These are phyloP conservation scores for Thalassia testudinum DNA, from an alignment of 116 monocot genomes.

Conservation along the genomic window DNA sequence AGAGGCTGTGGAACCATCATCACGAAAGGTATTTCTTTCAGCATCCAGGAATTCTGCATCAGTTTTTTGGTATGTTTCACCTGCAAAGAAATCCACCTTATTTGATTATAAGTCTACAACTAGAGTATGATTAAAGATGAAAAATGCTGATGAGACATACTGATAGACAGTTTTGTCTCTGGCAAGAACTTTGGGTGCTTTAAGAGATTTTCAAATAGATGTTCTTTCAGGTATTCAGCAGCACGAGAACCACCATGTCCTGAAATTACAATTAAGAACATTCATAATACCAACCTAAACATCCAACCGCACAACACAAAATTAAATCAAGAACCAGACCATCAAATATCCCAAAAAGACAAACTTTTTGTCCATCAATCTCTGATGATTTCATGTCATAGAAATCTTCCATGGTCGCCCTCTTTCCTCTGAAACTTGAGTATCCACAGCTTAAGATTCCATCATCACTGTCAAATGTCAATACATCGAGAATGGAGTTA, in stretches of 20 bases:
- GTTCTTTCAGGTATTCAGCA: constrained; percentile 81
- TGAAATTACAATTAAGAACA: constrained; percentile 5
- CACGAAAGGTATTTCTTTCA: constrained; percentile 64
- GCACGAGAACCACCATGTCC: constrained; percentile 94
- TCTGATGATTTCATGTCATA: constrained; percentile 62
- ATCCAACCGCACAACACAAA: neutral
- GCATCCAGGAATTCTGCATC: constrained; percentile 73
- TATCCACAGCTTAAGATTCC: constrained; percentile 69
- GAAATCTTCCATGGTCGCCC: constrained; percentile 87
- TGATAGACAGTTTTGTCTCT: constrained; percentile 74
- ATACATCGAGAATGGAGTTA: no score
- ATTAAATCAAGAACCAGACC: constrained; percentile 21
- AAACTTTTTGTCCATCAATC: constrained; percentile 52
- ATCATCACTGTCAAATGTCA: constrained; percentile 53
- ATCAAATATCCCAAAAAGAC: constrained; percentile 92
- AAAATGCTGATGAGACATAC: constrained; percentile 17
- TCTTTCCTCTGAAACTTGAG: constrained; percentile 73
- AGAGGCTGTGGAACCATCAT: constrained; percentile 96
- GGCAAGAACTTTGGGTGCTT: constrained; percentile 76
- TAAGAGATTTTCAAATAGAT: constrained; percentile 80
- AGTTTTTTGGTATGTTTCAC: constrained; percentile 72
- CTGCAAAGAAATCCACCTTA: constrained; percentile 19
- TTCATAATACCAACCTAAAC: neutral
- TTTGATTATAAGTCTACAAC: neutral
- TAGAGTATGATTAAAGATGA: neutral